A percentile compares a stretch with the other conserved stretches of the same genome.
These are phyloP conservation scores for Gossypium longicalyx DNA, from an alignment of 345 rosid species.

Conservation along the genomic window DNA sequence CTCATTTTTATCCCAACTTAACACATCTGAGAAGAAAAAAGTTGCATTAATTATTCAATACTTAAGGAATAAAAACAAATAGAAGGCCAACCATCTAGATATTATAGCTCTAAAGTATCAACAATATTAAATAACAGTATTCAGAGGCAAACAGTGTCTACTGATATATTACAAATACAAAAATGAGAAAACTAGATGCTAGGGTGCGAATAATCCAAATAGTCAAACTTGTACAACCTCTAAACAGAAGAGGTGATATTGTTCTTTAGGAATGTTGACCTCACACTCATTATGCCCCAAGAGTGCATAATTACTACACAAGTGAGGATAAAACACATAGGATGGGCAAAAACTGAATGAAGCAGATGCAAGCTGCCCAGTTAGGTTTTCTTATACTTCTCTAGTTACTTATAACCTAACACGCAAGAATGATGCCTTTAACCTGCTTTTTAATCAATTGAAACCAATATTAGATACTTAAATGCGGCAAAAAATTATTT, in stretches of 20 bases:
- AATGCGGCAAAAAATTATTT: background rate
- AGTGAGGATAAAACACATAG: background rate
- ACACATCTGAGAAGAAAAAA: conserved; percentile 9
- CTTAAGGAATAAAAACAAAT: background rate
- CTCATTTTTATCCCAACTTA: conserved; percentile 13
- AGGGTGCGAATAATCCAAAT: background rate
- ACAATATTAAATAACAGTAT: background rate
- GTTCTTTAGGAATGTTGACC: background rate
- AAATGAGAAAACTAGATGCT: background rate
- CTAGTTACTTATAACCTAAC: background rate
- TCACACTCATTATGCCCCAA: background rate
- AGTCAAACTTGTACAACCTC: background rate
- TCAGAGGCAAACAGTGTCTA: background rate
- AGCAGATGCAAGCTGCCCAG: background rate
- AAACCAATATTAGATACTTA: background rate
- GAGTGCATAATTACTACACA: background rate
- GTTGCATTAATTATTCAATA: background rate
- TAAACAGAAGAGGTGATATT: background rate
- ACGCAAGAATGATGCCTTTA: background rate
- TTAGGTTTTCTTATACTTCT: background rate
- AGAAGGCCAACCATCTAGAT: conserved; percentile 7
- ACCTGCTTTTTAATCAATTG: background rate
- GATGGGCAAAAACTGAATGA: background rate
- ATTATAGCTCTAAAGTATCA: conserved; percentile 3
- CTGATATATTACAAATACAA: background rate